Conservation (phyloP, 192 early-diverging fungal species). For the Coemansia sp. region DNA sequence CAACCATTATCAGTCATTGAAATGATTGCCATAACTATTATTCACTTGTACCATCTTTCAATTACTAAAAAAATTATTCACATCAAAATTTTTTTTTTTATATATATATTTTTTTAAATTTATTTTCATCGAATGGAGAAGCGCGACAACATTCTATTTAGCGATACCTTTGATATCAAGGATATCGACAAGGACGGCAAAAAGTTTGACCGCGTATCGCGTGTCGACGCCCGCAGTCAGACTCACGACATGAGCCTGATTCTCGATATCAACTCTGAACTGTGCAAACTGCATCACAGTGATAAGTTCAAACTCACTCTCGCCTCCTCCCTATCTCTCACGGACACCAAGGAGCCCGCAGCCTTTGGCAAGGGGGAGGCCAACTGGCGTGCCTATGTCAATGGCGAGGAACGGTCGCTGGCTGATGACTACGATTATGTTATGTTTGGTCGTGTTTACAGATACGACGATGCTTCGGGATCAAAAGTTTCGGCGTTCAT, state of each 20-base stretch:
- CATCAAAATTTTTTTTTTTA: background rate
- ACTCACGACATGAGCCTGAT: slow-evolving; percentile 89
- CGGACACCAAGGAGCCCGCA: slow-evolving; percentile 35
- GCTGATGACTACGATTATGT: slow-evolving; percentile 99
- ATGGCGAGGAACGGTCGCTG: slow-evolving; percentile 68
- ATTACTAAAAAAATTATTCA: no score
- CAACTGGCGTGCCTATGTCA: slow-evolving; percentile 57
- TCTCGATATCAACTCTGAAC: slow-evolving; percentile 94
- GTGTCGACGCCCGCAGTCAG: slow-evolving; percentile 80
- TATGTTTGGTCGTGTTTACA: slow-evolving; percentile 97
- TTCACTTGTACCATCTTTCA: background rate
- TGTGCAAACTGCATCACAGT: slow-evolving; percentile 84
- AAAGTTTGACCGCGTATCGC: slow-evolving; percentile 94
- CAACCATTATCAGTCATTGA: no score
- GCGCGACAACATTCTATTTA: slow-evolving; percentile 83
- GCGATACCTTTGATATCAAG: slow-evolving; percentile 86
- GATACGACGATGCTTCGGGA: slow-evolving; percentile 84
- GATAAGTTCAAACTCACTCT: slow-evolving; percentile 88
- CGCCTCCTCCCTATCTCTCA: slow-evolving; percentile 74
- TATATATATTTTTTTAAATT: slow-evolving; percentile 1
- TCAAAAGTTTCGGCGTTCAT: slow-evolving; percentile 79
- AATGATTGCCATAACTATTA: background rate
- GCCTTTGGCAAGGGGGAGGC: slow-evolving; percentile 57
- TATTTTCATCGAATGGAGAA: slow-evolving; percentile 53
- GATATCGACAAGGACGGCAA: slow-evolving; percentile 90